Evolutionary conservation across 1,284 basidiomycete genomes (phyloP), one percentile per base, ranked within the genome.

Genomic region (Melampsora americana): DNA sequence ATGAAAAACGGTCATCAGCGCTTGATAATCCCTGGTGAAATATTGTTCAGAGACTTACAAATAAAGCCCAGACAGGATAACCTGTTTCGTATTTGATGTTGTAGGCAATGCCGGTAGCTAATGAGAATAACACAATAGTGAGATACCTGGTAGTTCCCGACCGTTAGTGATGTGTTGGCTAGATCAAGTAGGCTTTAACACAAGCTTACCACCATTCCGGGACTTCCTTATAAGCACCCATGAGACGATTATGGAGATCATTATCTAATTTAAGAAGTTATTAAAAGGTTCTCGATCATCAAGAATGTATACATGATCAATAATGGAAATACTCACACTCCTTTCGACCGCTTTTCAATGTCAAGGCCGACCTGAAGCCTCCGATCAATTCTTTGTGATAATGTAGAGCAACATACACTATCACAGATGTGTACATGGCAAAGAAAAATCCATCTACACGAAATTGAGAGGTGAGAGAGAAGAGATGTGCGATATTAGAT

Each of bases 181-280:
- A 23, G n/a, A 20, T 28, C 16, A 20, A 32, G 16, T 30, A 2
- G 7, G 32, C 9, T 23, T 16, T 42, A 20, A 42, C 64, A 50
- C 23, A 70, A 71, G 48, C 69, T 26, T 48, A 72, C 69, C 69
- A 72, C 69, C 69, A 72, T 48, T 72, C 69, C 12, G 69, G 69
- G 0, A 72, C 69, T 53, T 72, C 69, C 14, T 30, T 39, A 26
- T 72, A 72, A 16, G 69, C 46, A 26, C 46, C 28, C 69, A 72
- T 72, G 5, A 72, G 23, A n/a, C 69, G 69, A 66, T 72, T 72
- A 48, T 72, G 69, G 53, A 72, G 69, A 65, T 72, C 69, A 42
- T 42, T 72, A 23, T 50, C 69, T 72, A 14, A 16, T 30, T 1
- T 65, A 20, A 26, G 50, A 28, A 9, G 23, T 16, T 26, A 30